Percentiles rank a stretch among this genome's conserved stretches.
Evolutionary conservation across 176 grass and related monocot species (phyloP).

Genomic region (Musa beccarii): DNA sequence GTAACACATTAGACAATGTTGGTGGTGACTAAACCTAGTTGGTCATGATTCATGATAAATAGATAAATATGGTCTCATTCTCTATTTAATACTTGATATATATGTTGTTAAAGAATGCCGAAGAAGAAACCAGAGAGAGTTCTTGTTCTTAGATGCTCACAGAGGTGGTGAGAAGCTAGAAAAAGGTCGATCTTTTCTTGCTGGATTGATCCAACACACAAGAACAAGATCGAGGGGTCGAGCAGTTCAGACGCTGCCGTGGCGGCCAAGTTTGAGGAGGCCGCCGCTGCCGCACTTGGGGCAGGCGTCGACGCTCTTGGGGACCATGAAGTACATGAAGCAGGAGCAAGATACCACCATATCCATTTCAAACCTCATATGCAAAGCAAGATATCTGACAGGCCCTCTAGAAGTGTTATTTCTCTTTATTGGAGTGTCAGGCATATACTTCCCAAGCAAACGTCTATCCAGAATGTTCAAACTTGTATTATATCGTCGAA

Average conservation of each 20-base stretch:
- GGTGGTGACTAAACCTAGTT: too few species aligned
- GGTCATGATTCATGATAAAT: too few species aligned
- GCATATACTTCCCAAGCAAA: conserved; percentile 57
- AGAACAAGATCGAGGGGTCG: not conserved
- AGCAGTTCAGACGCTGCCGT: not conserved
- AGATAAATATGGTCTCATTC: too few species aligned
- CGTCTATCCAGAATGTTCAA: conserved; percentile 63
- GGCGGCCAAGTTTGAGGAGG: conserved; percentile 5
- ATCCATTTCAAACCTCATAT: conserved; percentile 94
- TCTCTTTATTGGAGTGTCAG: not conserved
- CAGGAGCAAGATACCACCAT: too few species aligned
- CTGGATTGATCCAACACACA: not conserved
- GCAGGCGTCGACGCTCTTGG: conserved; percentile 13
- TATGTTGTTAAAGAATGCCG: not conserved
- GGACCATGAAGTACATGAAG: conserved; percentile 11
- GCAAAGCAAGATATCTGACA: conserved; percentile 65
- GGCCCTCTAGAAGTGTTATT: conserved; percentile 14
- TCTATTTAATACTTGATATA: too few species aligned
- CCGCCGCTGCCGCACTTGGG: conserved; percentile 12
- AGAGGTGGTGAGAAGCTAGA: too few species aligned
- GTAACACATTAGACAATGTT: too few species aligned
- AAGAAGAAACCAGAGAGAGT: not conserved
- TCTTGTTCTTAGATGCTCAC: not conserved
- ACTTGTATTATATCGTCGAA: conserved; percentile 43
- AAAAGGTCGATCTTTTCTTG: not conserved